A percentile compares a stretch with the other conserved stretches of the same genome.
These are phyloP conservation scores for Seiridium cupressi DNA, from an alignment of 2,329 filamentous ascomycete genomes.

Conservation along the genomic window DNA sequence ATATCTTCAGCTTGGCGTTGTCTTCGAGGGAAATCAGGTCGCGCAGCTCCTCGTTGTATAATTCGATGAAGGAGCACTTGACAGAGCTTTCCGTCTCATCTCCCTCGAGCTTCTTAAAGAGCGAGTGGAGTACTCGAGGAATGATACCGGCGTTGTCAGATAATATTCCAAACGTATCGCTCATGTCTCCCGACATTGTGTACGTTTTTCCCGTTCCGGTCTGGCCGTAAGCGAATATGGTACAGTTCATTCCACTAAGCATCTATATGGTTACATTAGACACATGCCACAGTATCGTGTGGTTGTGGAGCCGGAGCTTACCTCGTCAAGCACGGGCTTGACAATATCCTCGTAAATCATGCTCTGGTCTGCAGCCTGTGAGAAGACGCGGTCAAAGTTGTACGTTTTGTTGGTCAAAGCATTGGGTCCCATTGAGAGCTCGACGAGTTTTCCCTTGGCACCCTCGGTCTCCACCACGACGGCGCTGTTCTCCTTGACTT, in stretches of 20 bases:
- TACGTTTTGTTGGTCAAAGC: constrained; percentile 95
- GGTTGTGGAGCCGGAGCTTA: constrained; percentile 35
- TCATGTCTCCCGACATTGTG: constrained; percentile 99
- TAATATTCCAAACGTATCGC: constrained; percentile 76
- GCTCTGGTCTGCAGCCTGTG: constrained; percentile 86
- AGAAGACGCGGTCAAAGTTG: constrained; percentile 95
- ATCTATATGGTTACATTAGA: constrained; percentile 55
- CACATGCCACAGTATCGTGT: not conserved
- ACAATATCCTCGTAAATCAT: constrained; percentile 97
- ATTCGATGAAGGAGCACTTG: constrained; percentile 97
- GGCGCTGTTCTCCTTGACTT: constrained; percentile 90
- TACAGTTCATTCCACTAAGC: constrained; percentile 93
- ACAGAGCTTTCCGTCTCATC: constrained; percentile 83
- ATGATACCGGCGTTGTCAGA: constrained; percentile 95
- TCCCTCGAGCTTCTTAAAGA: constrained; percentile 81
- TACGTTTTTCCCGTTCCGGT: constrained; percentile 98
- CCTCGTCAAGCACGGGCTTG: constrained; percentile 87
- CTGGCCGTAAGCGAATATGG: constrained; percentile 97
- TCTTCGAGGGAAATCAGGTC: constrained; percentile 86
- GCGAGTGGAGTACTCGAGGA: constrained; percentile 80
- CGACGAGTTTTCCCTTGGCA: constrained; percentile 80
- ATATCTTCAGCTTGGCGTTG: constrained; percentile 86
- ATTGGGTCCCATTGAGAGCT: constrained; percentile 88
- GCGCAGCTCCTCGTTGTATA: constrained; percentile 96
- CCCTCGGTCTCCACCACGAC: constrained; percentile 87